Percentiles rank a stretch among this genome's conserved stretches.
Evolutionary conservation across 2,329 filamentous ascomycete genomes (phyloP).

Genomic region (Davidsoniella neocaledoniae): DNA sequence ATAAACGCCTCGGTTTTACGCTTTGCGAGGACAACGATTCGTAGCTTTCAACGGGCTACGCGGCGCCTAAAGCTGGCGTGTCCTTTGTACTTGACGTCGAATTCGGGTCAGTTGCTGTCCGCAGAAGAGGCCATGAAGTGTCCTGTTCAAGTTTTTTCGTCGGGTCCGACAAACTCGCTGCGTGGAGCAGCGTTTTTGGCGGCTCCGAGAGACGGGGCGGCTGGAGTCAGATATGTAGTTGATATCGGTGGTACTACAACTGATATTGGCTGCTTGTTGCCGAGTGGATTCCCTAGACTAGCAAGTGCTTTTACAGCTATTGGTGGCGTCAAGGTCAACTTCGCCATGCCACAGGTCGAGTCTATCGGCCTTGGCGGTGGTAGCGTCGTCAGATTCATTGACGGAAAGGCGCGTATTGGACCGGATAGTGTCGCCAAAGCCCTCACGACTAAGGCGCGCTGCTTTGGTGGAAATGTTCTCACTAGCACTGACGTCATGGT

Average conservation of each 20-base stretch:
- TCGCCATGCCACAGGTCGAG: conserved; percentile 16
- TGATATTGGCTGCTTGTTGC: conserved; percentile 15
- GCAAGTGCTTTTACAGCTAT: conserved; percentile 15
- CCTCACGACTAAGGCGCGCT: conserved; percentile 13
- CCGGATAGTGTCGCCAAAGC: conserved; percentile 17
- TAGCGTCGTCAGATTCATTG: conserved; percentile 11
- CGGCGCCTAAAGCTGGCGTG: conserved; percentile 22
- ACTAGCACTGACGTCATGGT: conserved; percentile 17
- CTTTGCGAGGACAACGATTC: conserved; percentile 29
- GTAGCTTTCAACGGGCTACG: conserved; percentile 29
- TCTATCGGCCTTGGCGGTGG: conserved; percentile 16
- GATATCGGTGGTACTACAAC: conserved; percentile 17
- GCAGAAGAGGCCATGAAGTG: conserved; percentile 15
- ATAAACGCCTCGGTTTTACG: conserved; percentile 33
- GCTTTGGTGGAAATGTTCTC: conserved; percentile 15
- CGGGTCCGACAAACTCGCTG: conserved; percentile 17
- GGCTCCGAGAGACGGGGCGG: background rate
- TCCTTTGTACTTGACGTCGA: conserved; percentile 31
- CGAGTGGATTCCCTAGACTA: conserved; percentile 15
- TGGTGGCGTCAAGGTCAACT: conserved; percentile 16
- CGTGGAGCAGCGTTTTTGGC: conserved; percentile 15
- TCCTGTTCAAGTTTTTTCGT: conserved; percentile 16
- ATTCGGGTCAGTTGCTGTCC: conserved; percentile 24
- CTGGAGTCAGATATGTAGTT: conserved; percentile 16
- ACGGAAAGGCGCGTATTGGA: conserved; percentile 16